phyloP scores from a whole-genome alignment of 2,329 filamentous ascomycete genomes.

The Penicillium olsonii region DNA sequence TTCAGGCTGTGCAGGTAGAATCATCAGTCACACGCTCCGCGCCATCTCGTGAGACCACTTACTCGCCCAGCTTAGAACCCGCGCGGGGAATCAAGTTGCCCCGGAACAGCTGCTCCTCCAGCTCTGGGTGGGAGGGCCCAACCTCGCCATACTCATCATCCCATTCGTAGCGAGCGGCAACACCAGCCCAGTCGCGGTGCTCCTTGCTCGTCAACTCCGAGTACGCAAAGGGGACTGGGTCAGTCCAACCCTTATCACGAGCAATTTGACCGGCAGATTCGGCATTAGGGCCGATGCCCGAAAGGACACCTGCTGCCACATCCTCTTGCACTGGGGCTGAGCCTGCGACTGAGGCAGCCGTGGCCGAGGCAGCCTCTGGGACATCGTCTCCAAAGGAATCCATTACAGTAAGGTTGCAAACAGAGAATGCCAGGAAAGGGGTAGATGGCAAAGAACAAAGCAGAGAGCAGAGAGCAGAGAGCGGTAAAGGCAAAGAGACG shows the following conservation, averaged over 20 bases:
- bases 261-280: conserved; percentile 26
- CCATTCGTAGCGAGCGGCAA: conserved; percentile 77
- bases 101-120: conserved; percentile 76
- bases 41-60: conserved; percentile 31
- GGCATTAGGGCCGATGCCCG: conserved; percentile 11
- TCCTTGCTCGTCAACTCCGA: conserved; percentile 22
- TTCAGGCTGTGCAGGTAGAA: conserved; percentile 12
- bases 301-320: background rate
- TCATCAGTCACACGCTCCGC: background rate
- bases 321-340: background rate
- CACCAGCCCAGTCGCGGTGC: conserved; percentile 52
- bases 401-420: background rate
- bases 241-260: conserved; percentile 42
- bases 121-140: conserved; percentile 66
- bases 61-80: conserved; percentile 67
- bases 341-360: background rate
- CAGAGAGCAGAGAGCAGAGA: too few relatives aligned
- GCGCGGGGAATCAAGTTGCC: conserved; percentile 52
- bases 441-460: too few relatives aligned
- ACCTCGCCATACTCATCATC: conserved; percentile 83
- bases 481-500: too few relatives aligned
- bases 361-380: background rate
- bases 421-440: too few relatives aligned
- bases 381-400: background rate
- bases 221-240: conserved; percentile 42